Conservation (phyloP, 2,329 filamentous ascomycete species). For the Phoma sp. region DNA sequence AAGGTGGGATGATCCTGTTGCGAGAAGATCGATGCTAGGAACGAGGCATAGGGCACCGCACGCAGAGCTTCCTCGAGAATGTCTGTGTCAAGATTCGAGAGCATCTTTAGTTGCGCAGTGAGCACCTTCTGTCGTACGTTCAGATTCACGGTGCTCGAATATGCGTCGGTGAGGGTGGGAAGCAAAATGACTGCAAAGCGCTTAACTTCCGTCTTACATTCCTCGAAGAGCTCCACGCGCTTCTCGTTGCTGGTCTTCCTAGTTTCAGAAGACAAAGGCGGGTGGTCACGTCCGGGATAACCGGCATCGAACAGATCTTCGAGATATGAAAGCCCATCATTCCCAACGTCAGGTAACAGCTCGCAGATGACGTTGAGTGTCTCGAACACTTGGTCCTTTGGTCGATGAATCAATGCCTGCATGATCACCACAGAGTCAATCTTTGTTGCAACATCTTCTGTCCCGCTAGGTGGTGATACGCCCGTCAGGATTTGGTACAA, state of each 20-base stretch:
- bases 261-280: slow-evolving; percentile 52
- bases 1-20: slow-evolving; percentile 91
- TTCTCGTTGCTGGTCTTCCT: slow-evolving; percentile 76
- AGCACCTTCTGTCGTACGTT: slow-evolving; percentile 94
- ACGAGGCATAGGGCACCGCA: slow-evolving; percentile 92
- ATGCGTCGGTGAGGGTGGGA: slow-evolving; percentile 93
- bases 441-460: slow-evolving; percentile 79
- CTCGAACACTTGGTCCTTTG: slow-evolving; percentile 94
- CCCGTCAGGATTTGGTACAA: slow-evolving; percentile 97
- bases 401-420: slow-evolving; percentile 96
- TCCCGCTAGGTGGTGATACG: slow-evolving; percentile 84
- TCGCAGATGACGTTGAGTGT: slow-evolving; percentile 98
- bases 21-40: slow-evolving; percentile 91
- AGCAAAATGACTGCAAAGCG: slow-evolving; percentile 93
- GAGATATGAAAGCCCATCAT: slow-evolving; percentile 60
- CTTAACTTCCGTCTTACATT: slow-evolving; percentile 86
- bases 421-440: slow-evolving; percentile 97
- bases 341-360: slow-evolving; percentile 78
- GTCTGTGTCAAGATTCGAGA: slow-evolving; percentile 87
- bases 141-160: slow-evolving; percentile 96
- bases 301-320: slow-evolving; percentile 60
- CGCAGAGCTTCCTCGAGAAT: slow-evolving; percentile 87
- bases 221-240: slow-evolving; percentile 78
- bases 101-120: slow-evolving; percentile 95
- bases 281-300: slow-evolving; percentile 56